A percentile compares a stretch with the other conserved stretches of the same genome.
These are phyloP conservation scores for Citrus medica DNA, from an alignment of 345 rosid species.

Conservation along the genomic window DNA sequence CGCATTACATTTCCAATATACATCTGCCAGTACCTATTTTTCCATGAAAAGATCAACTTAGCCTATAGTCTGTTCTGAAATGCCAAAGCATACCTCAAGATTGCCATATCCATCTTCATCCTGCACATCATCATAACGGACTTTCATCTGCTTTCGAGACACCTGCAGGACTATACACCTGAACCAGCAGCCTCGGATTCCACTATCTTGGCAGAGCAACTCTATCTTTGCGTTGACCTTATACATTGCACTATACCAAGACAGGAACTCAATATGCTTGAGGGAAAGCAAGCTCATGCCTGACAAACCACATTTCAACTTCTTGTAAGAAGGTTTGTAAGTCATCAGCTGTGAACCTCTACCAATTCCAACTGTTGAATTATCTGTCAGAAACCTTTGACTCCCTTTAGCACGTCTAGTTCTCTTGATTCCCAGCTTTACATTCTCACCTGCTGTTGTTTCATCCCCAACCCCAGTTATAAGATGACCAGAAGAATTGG, in stretches of 20 bases:
- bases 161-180: slow-evolving; percentile 73
- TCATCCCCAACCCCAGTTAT: slow-evolving; percentile 54
- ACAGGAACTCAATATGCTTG: slow-evolving; percentile 44
- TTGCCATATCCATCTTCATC: slow-evolving; percentile 80
- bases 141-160: slow-evolving; percentile 67
- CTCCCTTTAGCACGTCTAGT: slow-evolving; percentile 44
- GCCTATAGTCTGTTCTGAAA: neutral
- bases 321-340: slow-evolving; percentile 41
- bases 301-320: slow-evolving; percentile 42
- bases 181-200: slow-evolving; percentile 98
- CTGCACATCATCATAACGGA: slow-evolving; percentile 77
- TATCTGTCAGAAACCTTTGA: slow-evolving; percentile 33
- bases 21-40: neutral
- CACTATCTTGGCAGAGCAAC: slow-evolving; percentile 90
- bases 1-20: neutral
- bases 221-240: slow-evolving; percentile 74
- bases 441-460: slow-evolving; percentile 45
- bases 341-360: slow-evolving; percentile 20
- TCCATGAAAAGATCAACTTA: neutral
- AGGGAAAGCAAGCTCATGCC: slow-evolving; percentile 51
- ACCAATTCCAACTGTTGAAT: slow-evolving; percentile 27
- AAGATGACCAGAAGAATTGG: slow-evolving; percentile 38
- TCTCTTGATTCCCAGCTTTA: slow-evolving; percentile 62
- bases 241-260: slow-evolving; percentile 32
- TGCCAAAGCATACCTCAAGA: slow-evolving; percentile 66